Evolutionary conservation across 1,284 basidiomycete species (phyloP).

Genomic region (Heterobasidion parviporum): DNA sequence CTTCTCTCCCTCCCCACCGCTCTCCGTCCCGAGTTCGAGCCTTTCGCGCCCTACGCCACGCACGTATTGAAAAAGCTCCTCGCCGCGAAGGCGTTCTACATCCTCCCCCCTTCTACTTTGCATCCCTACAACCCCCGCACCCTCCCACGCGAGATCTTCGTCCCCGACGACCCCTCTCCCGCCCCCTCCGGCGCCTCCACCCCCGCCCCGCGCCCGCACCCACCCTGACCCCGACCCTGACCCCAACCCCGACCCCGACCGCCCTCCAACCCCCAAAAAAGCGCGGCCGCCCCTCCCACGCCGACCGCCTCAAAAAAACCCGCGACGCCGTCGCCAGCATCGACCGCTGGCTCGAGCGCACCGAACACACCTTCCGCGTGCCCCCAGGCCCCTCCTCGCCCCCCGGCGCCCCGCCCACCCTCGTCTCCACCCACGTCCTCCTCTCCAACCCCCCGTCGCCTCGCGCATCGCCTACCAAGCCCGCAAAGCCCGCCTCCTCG

Average conservation of each 20-base stretch:
- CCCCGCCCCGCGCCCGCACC: conserved; percentile 1
- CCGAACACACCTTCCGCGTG: neutral
- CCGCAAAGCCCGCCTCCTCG: conserved; percentile 33
- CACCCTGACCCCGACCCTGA: neutral
- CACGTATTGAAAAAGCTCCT: conserved; percentile 41
- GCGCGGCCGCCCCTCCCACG: conserved; percentile 59
- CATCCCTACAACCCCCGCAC: conserved; percentile 49
- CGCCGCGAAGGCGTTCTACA: conserved; percentile 41
- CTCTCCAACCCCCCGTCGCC: conserved; percentile 26
- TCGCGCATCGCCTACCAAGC: conserved; percentile 30
- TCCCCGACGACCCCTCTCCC: conserved; percentile 28
- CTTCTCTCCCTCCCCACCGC: conserved; percentile 36
- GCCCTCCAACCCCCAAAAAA: conserved; percentile 30
- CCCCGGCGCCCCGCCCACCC: conserved; percentile 1
- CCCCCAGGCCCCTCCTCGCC: neutral
- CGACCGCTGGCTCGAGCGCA: conserved; percentile 43
- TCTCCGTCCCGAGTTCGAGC: conserved; percentile 30
- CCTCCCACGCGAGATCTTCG: conserved; percentile 57
- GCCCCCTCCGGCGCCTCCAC: conserved; percentile 5
- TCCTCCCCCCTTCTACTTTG: conserved; percentile 44
- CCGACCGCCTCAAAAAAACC: conserved; percentile 48
- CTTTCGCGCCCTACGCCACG: conserved; percentile 38
- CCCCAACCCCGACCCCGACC: conserved; percentile 2
- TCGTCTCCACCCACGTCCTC: conserved; percentile 25
- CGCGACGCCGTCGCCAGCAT: conserved; percentile 41